Percentiles rank a stretch among this genome's conserved stretches.
These are phyloP conservation scores for Tagetes erecta DNA, from an alignment of 129 eudicot species.

Conservation along the genomic window DNA sequence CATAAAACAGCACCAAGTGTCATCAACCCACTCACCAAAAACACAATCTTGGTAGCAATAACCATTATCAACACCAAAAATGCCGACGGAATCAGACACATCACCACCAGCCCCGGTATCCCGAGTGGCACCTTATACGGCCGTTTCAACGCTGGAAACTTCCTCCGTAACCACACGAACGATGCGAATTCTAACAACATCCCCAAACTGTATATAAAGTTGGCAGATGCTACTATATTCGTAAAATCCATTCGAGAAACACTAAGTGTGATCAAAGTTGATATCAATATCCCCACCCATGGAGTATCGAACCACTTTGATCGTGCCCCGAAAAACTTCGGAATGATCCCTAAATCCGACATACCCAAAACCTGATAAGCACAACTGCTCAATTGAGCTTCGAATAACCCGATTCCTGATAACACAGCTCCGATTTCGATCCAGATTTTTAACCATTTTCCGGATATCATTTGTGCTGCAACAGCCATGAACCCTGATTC, in stretches of 20 bases:
- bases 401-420: constrained; percentile 48
- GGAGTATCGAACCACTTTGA: constrained; percentile 62
- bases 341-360: constrained; percentile 54
- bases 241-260: constrained; percentile 42
- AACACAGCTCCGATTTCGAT: constrained; percentile 61
- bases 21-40: constrained; percentile 49
- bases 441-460: constrained; percentile 60
- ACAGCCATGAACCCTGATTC: constrained; percentile 52
- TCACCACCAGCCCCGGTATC: constrained; percentile 48
- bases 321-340: constrained; percentile 41
- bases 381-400: constrained; percentile 54
- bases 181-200: constrained; percentile 59
- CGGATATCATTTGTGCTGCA: constrained; percentile 48
- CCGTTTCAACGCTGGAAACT: constrained; percentile 42
- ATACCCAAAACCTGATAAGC: constrained; percentile 56
- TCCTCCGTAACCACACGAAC: constrained; percentile 47
- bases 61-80: constrained; percentile 50
- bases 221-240: constrained; percentile 46
- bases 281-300: constrained; percentile 51
- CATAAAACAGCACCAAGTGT: constrained; percentile 46
- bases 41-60: constrained; percentile 50
- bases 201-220: constrained; percentile 57
- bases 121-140: constrained; percentile 51
- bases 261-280: constrained; percentile 33
- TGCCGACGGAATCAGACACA: constrained; percentile 56